Percentiles rank a stretch among this genome's conserved stretches.
phyloP scores from a whole-genome alignment of 129 eudicot species.

The Chrysanthemum lavandulifolium region DNA sequence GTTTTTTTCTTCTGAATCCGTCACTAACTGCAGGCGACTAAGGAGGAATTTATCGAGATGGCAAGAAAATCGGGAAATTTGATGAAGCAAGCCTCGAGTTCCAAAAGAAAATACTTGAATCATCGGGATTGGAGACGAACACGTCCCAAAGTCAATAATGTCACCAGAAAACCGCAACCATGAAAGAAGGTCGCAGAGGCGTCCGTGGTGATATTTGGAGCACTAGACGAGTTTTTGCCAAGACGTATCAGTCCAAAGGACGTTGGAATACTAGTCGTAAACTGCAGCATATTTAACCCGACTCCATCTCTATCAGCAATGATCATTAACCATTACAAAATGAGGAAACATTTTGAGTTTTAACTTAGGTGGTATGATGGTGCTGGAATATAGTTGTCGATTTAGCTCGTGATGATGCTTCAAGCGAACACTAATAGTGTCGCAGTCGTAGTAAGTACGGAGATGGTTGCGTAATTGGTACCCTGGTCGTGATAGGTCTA shows the following conservation, averaged over 20 bases:
- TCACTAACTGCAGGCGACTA: conserved; percentile 47
- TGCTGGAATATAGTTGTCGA: conserved; percentile 74
- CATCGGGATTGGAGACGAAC: conserved; percentile 93
- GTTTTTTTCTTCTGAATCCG: neutral
- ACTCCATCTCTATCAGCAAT: conserved; percentile 92
- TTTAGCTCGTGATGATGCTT: conserved; percentile 83
- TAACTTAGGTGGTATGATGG: conserved; percentile 92
- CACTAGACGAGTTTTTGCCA: conserved; percentile 81
- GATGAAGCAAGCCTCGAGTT: conserved; percentile 68
- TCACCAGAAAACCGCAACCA: conserved; percentile 57
- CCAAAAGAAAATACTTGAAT: conserved; percentile 57
- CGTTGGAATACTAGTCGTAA: conserved; percentile 70
- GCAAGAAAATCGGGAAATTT: conserved; percentile 81
- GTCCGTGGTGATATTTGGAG: no score
- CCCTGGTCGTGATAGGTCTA: conserved; percentile 66
- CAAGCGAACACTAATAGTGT: conserved; percentile 73
- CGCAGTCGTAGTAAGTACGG: conserved; percentile 88
- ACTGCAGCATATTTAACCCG: conserved; percentile 90
- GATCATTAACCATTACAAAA: conserved; percentile 88
- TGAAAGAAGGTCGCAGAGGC: conserved; percentile 92
- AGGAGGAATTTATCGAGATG: conserved; percentile 65
- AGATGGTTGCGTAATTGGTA: conserved; percentile 92
- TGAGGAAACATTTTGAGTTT: conserved; percentile 84
- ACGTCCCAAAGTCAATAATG: conserved; percentile 66
- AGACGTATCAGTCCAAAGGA: conserved; percentile 67